phyloP scores from a whole-genome alignment of 2,329 filamentous ascomycete genomes.

The Colletotrichum theobromicola region DNA sequence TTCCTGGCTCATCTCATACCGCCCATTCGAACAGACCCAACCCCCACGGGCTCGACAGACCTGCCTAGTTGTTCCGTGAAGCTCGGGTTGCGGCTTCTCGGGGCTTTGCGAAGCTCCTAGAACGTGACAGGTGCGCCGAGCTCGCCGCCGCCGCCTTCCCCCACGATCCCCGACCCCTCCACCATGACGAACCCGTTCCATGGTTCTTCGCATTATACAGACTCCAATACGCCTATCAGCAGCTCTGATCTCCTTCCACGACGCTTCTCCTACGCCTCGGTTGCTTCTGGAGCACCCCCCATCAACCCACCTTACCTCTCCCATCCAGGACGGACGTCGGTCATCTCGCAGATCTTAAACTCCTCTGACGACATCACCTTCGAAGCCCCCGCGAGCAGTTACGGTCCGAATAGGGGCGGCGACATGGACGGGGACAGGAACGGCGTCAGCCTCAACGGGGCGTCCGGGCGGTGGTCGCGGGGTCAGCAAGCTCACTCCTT shows the following conservation, averaged over 20 bases:
- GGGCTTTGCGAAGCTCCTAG: slow-evolving; percentile 17
- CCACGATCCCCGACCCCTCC: slow-evolving; percentile 21
- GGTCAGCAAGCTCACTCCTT: slow-evolving; percentile 45
- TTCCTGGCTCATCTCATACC: neutral
- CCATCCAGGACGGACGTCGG: slow-evolving; percentile 41
- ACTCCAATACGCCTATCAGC: slow-evolving; percentile 30
- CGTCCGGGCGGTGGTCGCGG: slow-evolving; percentile 23
- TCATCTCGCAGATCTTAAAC: slow-evolving; percentile 62
- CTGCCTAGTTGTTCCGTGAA: neutral
- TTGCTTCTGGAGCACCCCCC: slow-evolving; percentile 40
- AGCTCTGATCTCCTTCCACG: slow-evolving; percentile 36
- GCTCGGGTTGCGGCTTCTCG: slow-evolving; percentile 12
- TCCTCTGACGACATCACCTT: slow-evolving; percentile 44
- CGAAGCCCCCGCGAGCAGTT: slow-evolving; percentile 33
- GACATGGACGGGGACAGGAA: slow-evolving; percentile 39
- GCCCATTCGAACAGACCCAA: neutral
- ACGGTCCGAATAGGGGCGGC: slow-evolving; percentile 22
- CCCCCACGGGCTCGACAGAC: neutral
- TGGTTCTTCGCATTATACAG: slow-evolving; percentile 36
- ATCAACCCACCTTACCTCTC: slow-evolving; percentile 39
- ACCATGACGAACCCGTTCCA: slow-evolving; percentile 51
- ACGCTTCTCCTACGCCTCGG: slow-evolving; percentile 47
- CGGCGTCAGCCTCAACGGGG: slow-evolving; percentile 29
- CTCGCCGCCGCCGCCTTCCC: slow-evolving; percentile 4
- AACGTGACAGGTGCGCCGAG: slow-evolving; percentile 13